Conservation (phyloP, 2,329 filamentous ascomycete species). For the Fusarium nisikadoi region DNA sequence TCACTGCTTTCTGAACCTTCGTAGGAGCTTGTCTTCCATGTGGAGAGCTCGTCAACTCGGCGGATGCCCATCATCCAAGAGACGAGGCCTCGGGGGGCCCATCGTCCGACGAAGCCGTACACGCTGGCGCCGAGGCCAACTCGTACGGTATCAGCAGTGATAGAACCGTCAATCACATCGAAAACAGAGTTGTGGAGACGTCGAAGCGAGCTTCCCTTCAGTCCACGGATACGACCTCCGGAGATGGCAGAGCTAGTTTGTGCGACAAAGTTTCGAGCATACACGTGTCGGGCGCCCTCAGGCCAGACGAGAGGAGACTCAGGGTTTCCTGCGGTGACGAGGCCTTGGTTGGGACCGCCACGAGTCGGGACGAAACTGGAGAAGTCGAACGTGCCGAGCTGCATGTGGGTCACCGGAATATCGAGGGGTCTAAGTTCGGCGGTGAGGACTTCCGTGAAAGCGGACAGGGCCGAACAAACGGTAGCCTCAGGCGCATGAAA, state of each 20-base stretch:
- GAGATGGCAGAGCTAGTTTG: slow-evolving; percentile 66
- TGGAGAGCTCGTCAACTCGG: slow-evolving; percentile 66
- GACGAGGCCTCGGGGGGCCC: slow-evolving; percentile 81
- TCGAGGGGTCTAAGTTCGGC: slow-evolving; percentile 80
- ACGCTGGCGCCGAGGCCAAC: slow-evolving; percentile 86
- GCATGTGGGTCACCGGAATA: slow-evolving; percentile 86
- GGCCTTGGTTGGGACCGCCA: slow-evolving; percentile 49
- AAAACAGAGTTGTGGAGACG: slow-evolving; percentile 89
- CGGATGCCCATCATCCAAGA: slow-evolving; percentile 92
- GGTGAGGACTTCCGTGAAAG: slow-evolving; percentile 83
- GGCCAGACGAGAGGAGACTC: slow-evolving; percentile 70
- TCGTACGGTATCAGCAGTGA: slow-evolving; percentile 72
- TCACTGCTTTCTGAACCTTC: slow-evolving; percentile 52
- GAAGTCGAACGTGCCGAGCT: slow-evolving; percentile 91
- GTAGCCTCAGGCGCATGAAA: slow-evolving; percentile 88
- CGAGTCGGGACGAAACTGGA: slow-evolving; percentile 68
- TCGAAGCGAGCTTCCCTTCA: slow-evolving; percentile 76
- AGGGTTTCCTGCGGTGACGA: slow-evolving; percentile 56
- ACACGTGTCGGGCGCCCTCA: slow-evolving; percentile 67
- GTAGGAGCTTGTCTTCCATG: slow-evolving; percentile 61
- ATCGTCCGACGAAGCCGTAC: slow-evolving; percentile 87
- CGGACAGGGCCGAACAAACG: slow-evolving; percentile 85
- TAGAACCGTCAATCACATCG: slow-evolving; percentile 80
- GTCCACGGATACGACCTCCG: slow-evolving; percentile 66
- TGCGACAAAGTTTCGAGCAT: slow-evolving; percentile 69